Conservation (phyloP, 306 rosid genomes). For the Cucurbita argyrosperma region DNA sequence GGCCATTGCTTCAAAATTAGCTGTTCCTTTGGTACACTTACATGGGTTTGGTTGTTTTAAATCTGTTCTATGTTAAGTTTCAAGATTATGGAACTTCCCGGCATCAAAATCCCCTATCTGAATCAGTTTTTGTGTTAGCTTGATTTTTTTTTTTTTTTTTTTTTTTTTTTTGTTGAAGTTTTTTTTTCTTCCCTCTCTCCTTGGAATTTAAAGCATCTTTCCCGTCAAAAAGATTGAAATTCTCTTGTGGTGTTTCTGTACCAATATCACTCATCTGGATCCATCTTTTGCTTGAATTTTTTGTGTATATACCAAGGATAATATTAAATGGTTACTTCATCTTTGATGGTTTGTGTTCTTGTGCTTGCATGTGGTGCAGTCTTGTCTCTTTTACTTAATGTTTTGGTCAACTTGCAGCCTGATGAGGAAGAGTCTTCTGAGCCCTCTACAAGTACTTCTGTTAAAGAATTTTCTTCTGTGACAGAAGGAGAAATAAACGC, state of each 20-base stretch:
- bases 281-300: background rate
- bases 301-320: background rate
- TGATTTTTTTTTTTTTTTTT: background rate
- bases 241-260: background rate
- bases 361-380: background rate
- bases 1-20: constrained; percentile 58
- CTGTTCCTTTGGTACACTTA: constrained; percentile 19
- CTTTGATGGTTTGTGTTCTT: background rate
- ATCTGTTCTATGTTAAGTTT: background rate
- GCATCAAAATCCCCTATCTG: background rate
- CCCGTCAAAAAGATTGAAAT: background rate
- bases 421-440: constrained; percentile 31
- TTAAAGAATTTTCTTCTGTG: constrained; percentile 28
- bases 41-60: background rate
- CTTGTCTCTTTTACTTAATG: background rate
- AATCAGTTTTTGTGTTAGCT: background rate
- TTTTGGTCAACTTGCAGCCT: constrained; percentile 23
- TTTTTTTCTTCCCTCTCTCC: background rate
- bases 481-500: constrained; percentile 24
- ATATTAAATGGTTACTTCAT: background rate
- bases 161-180: background rate
- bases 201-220: background rate
- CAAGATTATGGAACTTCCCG: background rate
- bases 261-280: background rate
- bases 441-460: constrained; percentile 19